These are phyloP conservation scores for Stephania yunnanensis DNA, from an alignment of 164 flowering plant species.

Conservation along the genomic window DNA sequence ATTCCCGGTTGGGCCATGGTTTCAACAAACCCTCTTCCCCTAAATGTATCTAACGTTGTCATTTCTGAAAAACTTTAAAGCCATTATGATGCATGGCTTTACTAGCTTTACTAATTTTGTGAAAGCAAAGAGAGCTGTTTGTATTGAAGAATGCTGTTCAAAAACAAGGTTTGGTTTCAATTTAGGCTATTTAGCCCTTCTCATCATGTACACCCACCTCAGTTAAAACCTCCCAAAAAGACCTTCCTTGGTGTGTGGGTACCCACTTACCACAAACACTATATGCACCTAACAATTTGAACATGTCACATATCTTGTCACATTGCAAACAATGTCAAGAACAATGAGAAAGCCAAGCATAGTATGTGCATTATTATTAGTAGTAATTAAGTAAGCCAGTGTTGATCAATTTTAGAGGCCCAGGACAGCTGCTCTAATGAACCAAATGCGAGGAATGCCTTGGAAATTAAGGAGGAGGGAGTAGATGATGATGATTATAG, in stretches of 20 bases:
- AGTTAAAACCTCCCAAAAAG: neutral
- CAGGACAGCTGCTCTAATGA: neutral
- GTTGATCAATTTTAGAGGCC: neutral
- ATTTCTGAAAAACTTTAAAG: too few relatives aligned
- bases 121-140: neutral
- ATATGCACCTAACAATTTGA: neutral
- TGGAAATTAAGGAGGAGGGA: neutral
- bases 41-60: too few relatives aligned
- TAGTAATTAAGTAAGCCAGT: neutral
- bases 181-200: neutral
- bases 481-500: neutral
- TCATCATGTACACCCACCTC: neutral
- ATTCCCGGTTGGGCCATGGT: constrained; percentile 11
- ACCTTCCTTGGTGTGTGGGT: neutral
- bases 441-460: neutral
- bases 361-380: neutral
- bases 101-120: neutral
- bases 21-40: constrained; percentile 7
- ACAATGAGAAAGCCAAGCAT: neutral
- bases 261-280: neutral
- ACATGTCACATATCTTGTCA: neutral
- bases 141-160: neutral
- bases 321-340: neutral
- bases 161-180: neutral
- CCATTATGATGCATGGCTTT: neutral